Base-by-base conservation (phyloP, 108 stramenopile genomes). In the Pseudonitzschia multiseries region DNA sequence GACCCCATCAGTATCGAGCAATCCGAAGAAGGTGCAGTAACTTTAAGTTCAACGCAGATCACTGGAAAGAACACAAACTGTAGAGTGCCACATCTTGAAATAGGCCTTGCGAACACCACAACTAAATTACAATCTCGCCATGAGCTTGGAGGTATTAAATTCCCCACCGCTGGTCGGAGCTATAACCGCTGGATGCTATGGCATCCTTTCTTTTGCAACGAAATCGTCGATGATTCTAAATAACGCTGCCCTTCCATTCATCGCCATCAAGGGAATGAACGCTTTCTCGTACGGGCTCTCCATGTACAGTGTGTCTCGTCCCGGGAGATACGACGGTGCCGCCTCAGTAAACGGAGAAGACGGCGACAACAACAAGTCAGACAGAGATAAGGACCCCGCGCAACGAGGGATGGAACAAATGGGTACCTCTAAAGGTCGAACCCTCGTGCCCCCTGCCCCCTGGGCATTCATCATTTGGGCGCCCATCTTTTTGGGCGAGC, bases 381-480 rank as follows among this genome's bases (percentile, higher is more conserved):
- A 22, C 24, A 56, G 24, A 26, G 5, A 22, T 12, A 4, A 56
- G 20, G 26, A 56, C 24, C 17, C 54, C 26, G 54, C 54, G 0
- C 21, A 56, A 56, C n/a, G 20, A 26, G 54, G 54, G 0, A 56
- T 56, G 54, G 54, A 56, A 56, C 54, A 56, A 56, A 56, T 56
- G 54, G 54, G 54, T 2, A 22, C 54, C 54, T 56, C 54, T 8
- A 59, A 65, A n/a, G 73, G 48, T 29, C 68, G 81, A 66, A 87
- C 87, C 13, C 62, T 92, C 28, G 73, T 92, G 24, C 70, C 75
- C n/a, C 90, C 90, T 51, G 79, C 86, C 26, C 85, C 86, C 4
- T 92, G 87, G 86, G 88, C 91, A 22, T 92, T 92, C 65, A 71
- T 83, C 21, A 92, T 92, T 9, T 92, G 91, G 91, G 91, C 83